Evolutionary conservation across 371 early-diverging fungal species (phyloP).

Genomic region (Dichotomocladium elegans): DNA sequence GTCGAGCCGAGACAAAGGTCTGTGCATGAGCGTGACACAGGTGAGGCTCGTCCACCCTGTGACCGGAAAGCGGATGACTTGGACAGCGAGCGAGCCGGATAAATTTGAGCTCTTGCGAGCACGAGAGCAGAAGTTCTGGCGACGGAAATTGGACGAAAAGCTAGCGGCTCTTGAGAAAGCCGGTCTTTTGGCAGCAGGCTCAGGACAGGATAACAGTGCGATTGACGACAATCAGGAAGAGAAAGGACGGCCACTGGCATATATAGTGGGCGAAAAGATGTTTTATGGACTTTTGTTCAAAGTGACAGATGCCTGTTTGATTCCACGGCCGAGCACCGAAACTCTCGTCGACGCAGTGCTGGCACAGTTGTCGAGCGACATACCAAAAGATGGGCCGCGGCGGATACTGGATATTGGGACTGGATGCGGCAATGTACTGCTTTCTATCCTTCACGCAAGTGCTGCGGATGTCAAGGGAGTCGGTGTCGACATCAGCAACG

Average conservation of each 20-base stretch:
- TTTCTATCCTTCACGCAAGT: conserved; percentile 47
- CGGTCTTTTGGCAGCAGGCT: conserved; percentile 13
- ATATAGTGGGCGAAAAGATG: conserved; percentile 55
- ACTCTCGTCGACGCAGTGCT: conserved; percentile 54
- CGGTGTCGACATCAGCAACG: conserved; percentile 63
- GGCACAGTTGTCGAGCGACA: neutral
- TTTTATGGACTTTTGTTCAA: conserved; percentile 57
- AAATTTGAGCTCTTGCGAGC: conserved; percentile 50
- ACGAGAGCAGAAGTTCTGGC: conserved; percentile 59
- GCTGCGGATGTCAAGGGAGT: conserved; percentile 33
- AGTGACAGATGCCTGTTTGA: conserved; percentile 62
- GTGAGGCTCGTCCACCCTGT: conserved; percentile 44
- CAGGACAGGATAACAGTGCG: neutral
- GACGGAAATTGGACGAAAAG: conserved; percentile 42
- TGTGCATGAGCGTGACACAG: conserved; percentile 44
- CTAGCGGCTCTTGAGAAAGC: conserved; percentile 43
- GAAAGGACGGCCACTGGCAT: conserved; percentile 51
- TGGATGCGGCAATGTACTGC: conserved; percentile 68
- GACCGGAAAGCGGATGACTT: conserved; percentile 5
- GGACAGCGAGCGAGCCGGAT: conserved; percentile 32
- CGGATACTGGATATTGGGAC: conserved; percentile 72
- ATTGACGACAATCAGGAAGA: conserved; percentile 4
- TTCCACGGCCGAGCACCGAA: conserved; percentile 70
- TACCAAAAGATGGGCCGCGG: neutral
- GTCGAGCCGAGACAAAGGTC: conserved; percentile 63